Percentiles rank a stretch among this genome's conserved stretches.
Conservation (phyloP, 73 alveolate species). For the Tetrahymena elliotti region DNA sequence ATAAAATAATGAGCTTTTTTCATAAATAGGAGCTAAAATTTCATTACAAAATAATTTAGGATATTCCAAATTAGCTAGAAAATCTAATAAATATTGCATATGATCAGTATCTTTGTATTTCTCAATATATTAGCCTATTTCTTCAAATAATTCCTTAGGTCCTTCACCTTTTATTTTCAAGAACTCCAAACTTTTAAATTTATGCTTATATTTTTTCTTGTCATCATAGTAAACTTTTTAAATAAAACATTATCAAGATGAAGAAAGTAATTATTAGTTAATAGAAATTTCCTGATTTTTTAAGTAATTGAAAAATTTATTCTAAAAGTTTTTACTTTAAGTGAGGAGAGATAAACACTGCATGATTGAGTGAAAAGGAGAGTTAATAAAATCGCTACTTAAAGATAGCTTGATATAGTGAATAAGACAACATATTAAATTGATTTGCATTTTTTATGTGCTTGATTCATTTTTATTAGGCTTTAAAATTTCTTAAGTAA, state of each 20-base stretch:
- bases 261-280: no score
- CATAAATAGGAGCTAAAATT: neutral
- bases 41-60: neutral
- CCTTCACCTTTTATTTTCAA: neutral
- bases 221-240: neutral
- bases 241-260: neutral
- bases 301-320: no score
- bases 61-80: neutral
- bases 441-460: neutral
- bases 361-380: neutral
- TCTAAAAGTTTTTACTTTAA: no score
- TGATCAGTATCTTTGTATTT: neutral
- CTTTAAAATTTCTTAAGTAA: neutral
- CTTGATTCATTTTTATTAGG: neutral
- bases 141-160: neutral
- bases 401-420: neutral
- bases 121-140: neutral
- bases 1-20: neutral
- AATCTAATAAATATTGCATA: neutral
- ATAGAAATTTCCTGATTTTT: neutral
- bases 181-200: neutral
- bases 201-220: neutral
- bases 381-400: neutral
- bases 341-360: neutral
- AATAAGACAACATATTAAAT: neutral